Percentiles rank a stretch among this genome's conserved stretches.
phyloP scores from a whole-genome alignment of 2,329 filamentous ascomycete genomes.

The Dryadomyces sulphureus region DNA sequence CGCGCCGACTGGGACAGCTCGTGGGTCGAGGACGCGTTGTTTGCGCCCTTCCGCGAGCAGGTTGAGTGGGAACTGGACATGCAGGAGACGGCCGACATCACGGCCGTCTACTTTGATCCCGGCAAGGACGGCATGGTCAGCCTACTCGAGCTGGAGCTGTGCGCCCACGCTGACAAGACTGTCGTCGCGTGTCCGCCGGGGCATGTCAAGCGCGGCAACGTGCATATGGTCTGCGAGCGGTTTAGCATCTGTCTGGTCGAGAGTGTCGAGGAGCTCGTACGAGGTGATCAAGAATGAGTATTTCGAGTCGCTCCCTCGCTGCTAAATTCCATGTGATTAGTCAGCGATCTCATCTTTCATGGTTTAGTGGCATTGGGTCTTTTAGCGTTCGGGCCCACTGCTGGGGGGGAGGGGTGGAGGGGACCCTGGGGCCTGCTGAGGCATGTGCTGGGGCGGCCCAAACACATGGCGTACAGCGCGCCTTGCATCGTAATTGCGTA shows the following conservation, averaged over 20 bases:
- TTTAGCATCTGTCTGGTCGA: constrained; percentile 29
- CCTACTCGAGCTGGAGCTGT: constrained; percentile 45
- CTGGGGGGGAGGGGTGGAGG: background rate
- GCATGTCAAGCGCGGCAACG: constrained; percentile 46
- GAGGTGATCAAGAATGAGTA: too few species aligned
- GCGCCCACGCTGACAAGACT: constrained; percentile 23
- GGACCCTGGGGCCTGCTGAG: too few species aligned
- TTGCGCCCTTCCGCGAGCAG: constrained; percentile 34
- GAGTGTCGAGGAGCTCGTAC: constrained; percentile 25
- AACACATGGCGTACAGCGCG: background rate
- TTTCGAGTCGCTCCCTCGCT: too few species aligned
- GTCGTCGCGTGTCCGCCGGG: constrained; percentile 37
- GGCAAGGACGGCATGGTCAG: constrained; percentile 39
- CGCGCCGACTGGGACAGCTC: constrained; percentile 39
- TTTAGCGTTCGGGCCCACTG: background rate
- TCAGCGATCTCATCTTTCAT: too few species aligned
- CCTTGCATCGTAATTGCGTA: background rate
- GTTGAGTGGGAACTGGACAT: constrained; percentile 46
- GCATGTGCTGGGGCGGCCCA: too few species aligned
- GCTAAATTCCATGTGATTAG: too few species aligned
- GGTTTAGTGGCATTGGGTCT: too few species aligned
- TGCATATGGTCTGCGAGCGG: constrained; percentile 38
- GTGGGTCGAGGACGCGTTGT: constrained; percentile 33
- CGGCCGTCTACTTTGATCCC: constrained; percentile 42
- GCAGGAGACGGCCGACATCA: constrained; percentile 34